Base-by-base conservation (phyloP, 2,329 filamentous ascomycete genomes). In the Penicillium sp. region DNA sequence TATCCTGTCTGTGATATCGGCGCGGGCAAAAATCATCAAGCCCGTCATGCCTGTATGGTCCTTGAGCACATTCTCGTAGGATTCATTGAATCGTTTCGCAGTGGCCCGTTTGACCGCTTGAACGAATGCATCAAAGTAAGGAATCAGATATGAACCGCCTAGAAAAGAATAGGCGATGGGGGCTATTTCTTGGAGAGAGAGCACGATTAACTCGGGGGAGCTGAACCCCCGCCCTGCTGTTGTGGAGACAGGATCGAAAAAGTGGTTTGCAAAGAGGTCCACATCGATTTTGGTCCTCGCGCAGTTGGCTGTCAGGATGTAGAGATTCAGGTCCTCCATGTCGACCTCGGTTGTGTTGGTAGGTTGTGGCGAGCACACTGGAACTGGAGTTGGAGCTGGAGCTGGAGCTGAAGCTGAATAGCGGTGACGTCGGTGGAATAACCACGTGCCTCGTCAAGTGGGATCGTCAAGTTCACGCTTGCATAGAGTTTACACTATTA, bases 261-360 rank as follows among this genome's bases (percentile, higher is more conserved):
- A 78, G 67, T 92, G 87, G 10, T 83, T 76, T 13, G 89, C 87
- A 66, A 97, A 91, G 48, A 85, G 79, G 33, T 86, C 78, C 19
- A 86, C 79, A 63, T 92, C 81, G 66, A 96, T 85, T 8, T 86
- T 75, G 50, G 81, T 81, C 63, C 90, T 89, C 28, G 83, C 93
- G 67, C 91, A 95, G 71, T 97, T 97, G 79, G 94, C 96, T 10
- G 92, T 96, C 50, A 96, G 75, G 59, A 96, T 82, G 66, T 96
- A 88, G 52, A 92, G 75, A 65, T 87, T 85, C 51, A 95, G 79
- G 56, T 80, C 76, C 37, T 81, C 79, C 70, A 76, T 74, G 18
- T 14, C 28, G n/a, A 23, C n/a, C 14, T 26, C 23, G 14, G 26
- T 33, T 40, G 63, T 39, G 29, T 14, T 34, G 34, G 56, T 39